phyloP scores from a whole-genome alignment of 345 rosid genomes.

The Salix suchowensis region DNA sequence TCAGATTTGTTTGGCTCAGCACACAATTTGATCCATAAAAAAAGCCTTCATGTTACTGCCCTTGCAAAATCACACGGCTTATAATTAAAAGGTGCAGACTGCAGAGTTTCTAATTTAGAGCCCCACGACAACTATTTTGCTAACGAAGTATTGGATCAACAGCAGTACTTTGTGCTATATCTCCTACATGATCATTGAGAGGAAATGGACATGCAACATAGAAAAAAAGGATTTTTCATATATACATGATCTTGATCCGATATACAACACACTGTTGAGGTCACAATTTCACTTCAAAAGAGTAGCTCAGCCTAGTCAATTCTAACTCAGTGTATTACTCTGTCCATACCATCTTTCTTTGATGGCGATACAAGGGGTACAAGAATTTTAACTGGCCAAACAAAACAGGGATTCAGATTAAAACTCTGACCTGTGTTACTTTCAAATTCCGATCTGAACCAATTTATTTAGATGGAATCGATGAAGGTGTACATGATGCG shows the following conservation, averaged over 20 bases:
- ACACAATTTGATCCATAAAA: too few relatives aligned
- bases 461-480: slow-evolving; percentile 25
- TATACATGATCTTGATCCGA: slow-evolving; percentile 28
- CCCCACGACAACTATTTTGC: too few relatives aligned
- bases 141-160: too few relatives aligned
- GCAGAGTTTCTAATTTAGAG: too few relatives aligned
- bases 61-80: too few relatives aligned
- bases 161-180: too few relatives aligned
- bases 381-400: slow-evolving; percentile 16
- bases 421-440: slow-evolving; percentile 13
- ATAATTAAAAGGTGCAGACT: too few relatives aligned
- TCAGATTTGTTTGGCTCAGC: too few relatives aligned
- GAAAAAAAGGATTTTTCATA: slow-evolving; percentile 10
- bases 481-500: slow-evolving; percentile 34
- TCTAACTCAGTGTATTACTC: slow-evolving; percentile 13
- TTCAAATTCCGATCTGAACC: background rate
- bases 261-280: slow-evolving; percentile 34
- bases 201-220: slow-evolving; percentile 17
- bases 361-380: slow-evolving; percentile 13
- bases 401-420: slow-evolving; percentile 19
- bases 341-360: slow-evolving; percentile 9
- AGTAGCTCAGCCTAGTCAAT: slow-evolving; percentile 17
- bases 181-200: background rate
- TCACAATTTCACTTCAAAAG: slow-evolving; percentile 20
- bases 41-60: too few relatives aligned